Evolutionary conservation across 495 filamentous ascomycete species (phyloP), one percentile per base, ranked within the genome.

Genomic region (Neurospora sp.): DNA sequence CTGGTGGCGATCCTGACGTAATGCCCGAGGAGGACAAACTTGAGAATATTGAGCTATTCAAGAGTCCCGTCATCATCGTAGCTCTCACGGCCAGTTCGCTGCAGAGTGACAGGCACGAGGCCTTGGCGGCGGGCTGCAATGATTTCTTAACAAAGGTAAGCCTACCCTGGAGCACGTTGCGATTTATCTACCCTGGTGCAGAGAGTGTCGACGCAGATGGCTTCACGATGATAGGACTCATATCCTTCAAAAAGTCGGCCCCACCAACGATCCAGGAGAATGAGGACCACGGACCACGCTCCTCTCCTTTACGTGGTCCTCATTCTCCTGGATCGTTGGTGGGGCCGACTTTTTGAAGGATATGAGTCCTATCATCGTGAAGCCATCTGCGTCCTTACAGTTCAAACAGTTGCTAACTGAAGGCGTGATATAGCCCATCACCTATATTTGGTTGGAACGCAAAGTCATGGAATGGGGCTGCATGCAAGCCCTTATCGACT

Each of bases 401-500:
- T 31, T 31, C n/a, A 68, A 37, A 18, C 16, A n/a, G 41, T 72
- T 74, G 44, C 69, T 74, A 71, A 72, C 70, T 72, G 22, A 18
- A 39, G 71, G 20, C 70, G 61, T 42, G 14, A 73, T 45, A 12
- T 20, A 97, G 93, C 96, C 96, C 31, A 94, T 99, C 70, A 96
- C 95, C 75, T 98, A 98, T 78, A 94, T 96, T 72, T 99, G 96
- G 96, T 87, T 99, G 16, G 92, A 97, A 77, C 89, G 95, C 47
- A 99, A 99, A 79, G 94, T 98, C 47, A 97, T 95, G 80, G 96
- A 99, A 88, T 99, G 96, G 96, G 96, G 96, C 74, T 99, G 96
- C 83, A 98, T 99, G 91, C 96, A 98, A 85, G 96, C 96, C 22
- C 84, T 99, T 70, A 99, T 99, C 81, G 96, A 99, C 85, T 98